A percentile compares a stretch with the other conserved stretches of the same genome.
Evolutionary conservation across 768 basidiomycete genomes (phyloP).

Genomic region (Neoboletus brunneissimus): DNA sequence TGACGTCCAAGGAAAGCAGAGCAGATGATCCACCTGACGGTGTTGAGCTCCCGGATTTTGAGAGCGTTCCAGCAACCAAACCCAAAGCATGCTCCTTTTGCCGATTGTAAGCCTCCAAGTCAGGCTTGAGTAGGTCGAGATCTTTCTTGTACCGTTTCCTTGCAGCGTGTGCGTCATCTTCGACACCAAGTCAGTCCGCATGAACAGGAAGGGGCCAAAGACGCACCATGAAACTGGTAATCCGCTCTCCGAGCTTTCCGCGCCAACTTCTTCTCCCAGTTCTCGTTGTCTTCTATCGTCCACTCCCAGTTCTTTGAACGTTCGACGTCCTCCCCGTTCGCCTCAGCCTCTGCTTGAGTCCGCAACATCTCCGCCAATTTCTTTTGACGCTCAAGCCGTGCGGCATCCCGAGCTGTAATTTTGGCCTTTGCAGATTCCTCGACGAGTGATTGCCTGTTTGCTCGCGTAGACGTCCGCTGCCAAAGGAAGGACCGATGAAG

Average conservation of each 20-base stretch:
- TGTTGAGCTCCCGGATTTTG: slow-evolving; percentile 35
- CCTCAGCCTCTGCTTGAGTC: slow-evolving; percentile 84
- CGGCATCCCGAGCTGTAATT: slow-evolving; percentile 72
- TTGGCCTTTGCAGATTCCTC: slow-evolving; percentile 81
- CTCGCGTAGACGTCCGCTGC: slow-evolving; percentile 75
- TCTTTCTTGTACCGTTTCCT: slow-evolving; percentile 91
- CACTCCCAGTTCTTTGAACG: slow-evolving; percentile 93
- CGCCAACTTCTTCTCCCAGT: slow-evolving; percentile 52
- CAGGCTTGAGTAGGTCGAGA: slow-evolving; percentile 82
- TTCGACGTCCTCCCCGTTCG: slow-evolving; percentile 91
- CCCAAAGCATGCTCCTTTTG: slow-evolving; percentile 88
- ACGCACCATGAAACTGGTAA: slow-evolving; percentile 87
- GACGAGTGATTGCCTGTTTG: slow-evolving; percentile 82
- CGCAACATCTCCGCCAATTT: slow-evolving; percentile 87
- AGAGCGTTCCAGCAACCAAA: slow-evolving; percentile 64
- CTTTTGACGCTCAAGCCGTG: slow-evolving; percentile 84
- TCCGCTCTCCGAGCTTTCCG: slow-evolving; percentile 83
- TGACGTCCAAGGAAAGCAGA: slow-evolving; percentile 52
- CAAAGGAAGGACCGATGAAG: background rate
- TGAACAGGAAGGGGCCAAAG: background rate
- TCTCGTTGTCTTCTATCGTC: slow-evolving; percentile 31
- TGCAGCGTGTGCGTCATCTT: slow-evolving; percentile 90
- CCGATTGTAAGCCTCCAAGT: slow-evolving; percentile 80
- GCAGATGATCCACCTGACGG: slow-evolving; percentile 32
- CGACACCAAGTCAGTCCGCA: background rate